Evolutionary conservation across 2,329 filamentous ascomycete species (phyloP).

Genomic region (Aspergillus jensenii): DNA sequence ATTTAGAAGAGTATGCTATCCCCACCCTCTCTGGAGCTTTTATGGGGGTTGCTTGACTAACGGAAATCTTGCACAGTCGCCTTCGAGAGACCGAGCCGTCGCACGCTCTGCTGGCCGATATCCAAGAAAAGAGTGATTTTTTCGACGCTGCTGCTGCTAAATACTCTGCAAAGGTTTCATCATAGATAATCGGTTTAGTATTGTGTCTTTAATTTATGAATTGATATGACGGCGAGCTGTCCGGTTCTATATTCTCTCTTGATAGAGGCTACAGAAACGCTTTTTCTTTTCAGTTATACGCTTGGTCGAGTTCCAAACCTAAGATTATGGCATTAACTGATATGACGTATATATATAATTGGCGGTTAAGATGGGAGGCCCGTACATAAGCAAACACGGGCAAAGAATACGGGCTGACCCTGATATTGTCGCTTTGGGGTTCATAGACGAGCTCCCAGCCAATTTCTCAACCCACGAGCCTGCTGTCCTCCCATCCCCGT

Average conservation of each 20-base stretch:
- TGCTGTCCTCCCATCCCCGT: conserved; percentile 24
- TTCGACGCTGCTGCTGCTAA: conserved; percentile 86
- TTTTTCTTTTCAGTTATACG: neutral
- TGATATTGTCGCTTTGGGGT: neutral
- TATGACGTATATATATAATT: neutral
- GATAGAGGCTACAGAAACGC: neutral
- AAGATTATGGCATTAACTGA: neutral
- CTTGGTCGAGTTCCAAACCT: neutral
- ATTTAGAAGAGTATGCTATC: conserved; percentile 61
- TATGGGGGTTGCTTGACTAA: neutral
- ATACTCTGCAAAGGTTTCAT: conserved; percentile 75
- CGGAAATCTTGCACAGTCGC: conserved; percentile 21
- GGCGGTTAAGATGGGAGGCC: neutral
- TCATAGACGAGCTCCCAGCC: conserved; percentile 29
- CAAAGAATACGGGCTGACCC: neutral
- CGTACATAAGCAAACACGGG: neutral
- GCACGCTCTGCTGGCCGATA: conserved; percentile 70
- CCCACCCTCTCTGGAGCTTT: neutral
- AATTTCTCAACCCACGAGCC: conserved; percentile 26
- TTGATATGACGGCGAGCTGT: conserved; percentile 20
- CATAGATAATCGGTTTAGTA: conserved; percentile 21
- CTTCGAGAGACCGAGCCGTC: conserved; percentile 58
- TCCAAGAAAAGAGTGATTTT: conserved; percentile 79
- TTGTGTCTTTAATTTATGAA: conserved; percentile 19
- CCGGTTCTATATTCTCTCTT: conserved; percentile 7